Evolutionary conservation across 2,329 filamentous ascomycete genomes (phyloP).

Genomic region (Pleoardoris graminearum): DNA sequence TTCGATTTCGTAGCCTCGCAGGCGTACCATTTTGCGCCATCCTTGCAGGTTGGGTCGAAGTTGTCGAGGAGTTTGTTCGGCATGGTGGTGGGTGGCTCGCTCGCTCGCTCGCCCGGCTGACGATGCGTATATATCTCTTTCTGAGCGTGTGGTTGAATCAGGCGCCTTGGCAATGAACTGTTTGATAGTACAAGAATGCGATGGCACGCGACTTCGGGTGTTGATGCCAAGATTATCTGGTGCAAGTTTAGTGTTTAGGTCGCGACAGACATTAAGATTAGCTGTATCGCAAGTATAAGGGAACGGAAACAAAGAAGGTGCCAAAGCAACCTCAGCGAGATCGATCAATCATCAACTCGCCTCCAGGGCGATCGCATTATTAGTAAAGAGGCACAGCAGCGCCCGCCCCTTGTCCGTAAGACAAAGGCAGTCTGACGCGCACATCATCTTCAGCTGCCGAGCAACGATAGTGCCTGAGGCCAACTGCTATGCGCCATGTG

Average conservation of each 20-base stretch:
- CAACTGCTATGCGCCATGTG: not conserved
- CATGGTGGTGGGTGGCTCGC: not conserved
- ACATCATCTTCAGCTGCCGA: not conserved
- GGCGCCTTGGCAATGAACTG: not conserved
- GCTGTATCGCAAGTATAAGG: not conserved
- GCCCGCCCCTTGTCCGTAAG: not conserved
- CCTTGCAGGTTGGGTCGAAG: slow-evolving; percentile 27
- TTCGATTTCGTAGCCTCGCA: slow-evolving; percentile 19
- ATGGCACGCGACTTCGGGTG: not conserved
- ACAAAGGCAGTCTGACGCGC: not conserved
- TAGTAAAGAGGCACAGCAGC: not conserved
- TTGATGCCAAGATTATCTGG: not conserved
- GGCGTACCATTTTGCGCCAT: slow-evolving; percentile 30
- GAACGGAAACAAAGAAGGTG: not conserved
- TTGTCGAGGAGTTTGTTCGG: not conserved
- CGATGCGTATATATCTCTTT: not conserved
- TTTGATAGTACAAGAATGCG: not conserved
- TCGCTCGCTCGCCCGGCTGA: not conserved
- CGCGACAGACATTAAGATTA: slow-evolving; percentile 1
- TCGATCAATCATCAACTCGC: not conserved
- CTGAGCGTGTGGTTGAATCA: not conserved
- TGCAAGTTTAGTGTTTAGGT: not conserved
- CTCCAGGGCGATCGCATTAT: not conserved
- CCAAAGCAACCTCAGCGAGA: not conserved
- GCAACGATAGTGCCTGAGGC: not conserved